Base-by-base conservation (phyloP, 2,329 filamentous ascomycete species). In the Aspergillus cejpii region DNA sequence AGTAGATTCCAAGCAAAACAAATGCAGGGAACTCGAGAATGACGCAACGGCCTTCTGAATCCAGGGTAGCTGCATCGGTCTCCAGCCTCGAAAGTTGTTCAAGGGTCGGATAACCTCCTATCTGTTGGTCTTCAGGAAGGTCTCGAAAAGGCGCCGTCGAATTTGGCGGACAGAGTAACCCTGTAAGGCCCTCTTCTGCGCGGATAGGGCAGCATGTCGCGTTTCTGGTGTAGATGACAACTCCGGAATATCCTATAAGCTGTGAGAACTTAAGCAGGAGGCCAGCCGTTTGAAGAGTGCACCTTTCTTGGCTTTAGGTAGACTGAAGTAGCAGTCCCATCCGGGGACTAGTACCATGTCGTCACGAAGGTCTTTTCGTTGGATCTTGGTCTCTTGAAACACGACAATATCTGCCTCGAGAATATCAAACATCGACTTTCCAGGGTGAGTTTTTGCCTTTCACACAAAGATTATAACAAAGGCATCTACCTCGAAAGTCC, bases 301-400 rank as follows among this genome's bases (percentile, higher is more conserved):
- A 84, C 88, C 91, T 74, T 96, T 97, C 66, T 97, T 97, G 61
- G 94, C 78, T 62, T 84, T 88, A 0, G 92, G 92, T 19, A 98
- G 74, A 63, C 89, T 96, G 69, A 96, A 96, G 68, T 84, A 95
- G 53, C 90, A 90, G 63, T 98, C 92, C 91, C 91, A 98, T 10
- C 92, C 92, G 0, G 87, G 82, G 0, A 97, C 81, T 26, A 97
- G 73, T 7, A 97, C 90, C 88, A 97, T 97, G 57, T 97, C 92
- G 74, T 97, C 92, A 31, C 76, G 78, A 1, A 98, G 73, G 56
- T 96, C 90, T 63, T 95, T 95, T 45, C 85, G 79, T 62, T 97
- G 92, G 31, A 97, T 96, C 69, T 97, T 98, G 34, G 88, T 83
- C 68, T 97, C 92, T 66, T 98, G 92, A 74, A 97, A 89, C 47